Percentiles rank a stretch among this genome's conserved stretches.
phyloP scores from a whole-genome alignment of 257 asterid species.

The Ophiorrhiza pumila region DNA sequence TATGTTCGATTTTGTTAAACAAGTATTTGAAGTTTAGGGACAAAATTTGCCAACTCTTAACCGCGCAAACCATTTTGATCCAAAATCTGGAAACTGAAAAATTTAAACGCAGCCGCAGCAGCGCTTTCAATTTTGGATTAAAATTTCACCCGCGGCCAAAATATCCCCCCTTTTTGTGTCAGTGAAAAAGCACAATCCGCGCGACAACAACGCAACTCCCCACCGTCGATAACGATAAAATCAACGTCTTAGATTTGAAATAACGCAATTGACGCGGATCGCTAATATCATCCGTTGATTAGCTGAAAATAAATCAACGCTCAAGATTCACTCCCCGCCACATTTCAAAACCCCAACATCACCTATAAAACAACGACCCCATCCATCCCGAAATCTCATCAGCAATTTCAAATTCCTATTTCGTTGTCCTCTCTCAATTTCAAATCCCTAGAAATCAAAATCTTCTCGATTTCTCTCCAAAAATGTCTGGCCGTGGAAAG shows the following conservation, averaged over 20 bases:
- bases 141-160: conserved; percentile 15
- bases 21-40: too few relatives aligned
- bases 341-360: background rate
- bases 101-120: background rate
- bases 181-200: conserved; percentile 31
- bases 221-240: conserved; percentile 1
- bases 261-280: background rate
- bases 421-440: background rate
- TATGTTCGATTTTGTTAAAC: too few relatives aligned
- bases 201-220: background rate
- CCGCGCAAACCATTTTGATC: background rate
- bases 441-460: background rate
- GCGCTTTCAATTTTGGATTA: background rate
- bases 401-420: background rate
- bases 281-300: conserved; percentile 10
- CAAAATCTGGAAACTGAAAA: background rate
- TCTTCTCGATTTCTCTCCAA: background rate
- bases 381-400: too few relatives aligned
- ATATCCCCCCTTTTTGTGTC: background rate
- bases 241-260: background rate
- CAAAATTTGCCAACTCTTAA: background rate
- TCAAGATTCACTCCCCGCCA: conserved; percentile 14
- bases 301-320: conserved; percentile 6
- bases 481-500: conserved; percentile 43
- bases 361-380: conserved; percentile 9